Percentiles rank a stretch among this genome's conserved stretches.
Conservation (phyloP, 2,329 filamentous ascomycete genomes). For the Diplodia corticola region DNA sequence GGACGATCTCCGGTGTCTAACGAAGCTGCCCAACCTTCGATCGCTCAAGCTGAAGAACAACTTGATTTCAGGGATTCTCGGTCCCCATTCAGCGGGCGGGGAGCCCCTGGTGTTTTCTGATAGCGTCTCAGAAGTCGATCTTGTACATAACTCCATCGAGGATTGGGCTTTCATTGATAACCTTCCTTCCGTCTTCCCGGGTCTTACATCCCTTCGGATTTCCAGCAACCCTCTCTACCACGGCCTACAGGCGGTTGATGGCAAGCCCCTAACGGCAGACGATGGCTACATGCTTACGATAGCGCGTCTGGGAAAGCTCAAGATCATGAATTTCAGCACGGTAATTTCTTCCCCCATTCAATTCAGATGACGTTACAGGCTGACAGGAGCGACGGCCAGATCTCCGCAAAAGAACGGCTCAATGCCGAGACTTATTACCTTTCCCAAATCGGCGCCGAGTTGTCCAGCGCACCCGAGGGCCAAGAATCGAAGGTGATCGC, state of each 20-base stretch:
- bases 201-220: constrained; percentile 72
- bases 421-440: constrained; percentile 96
- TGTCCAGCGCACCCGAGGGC: constrained; percentile 60
- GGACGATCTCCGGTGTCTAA: constrained; percentile 59
- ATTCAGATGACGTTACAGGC: not conserved
- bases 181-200: constrained; percentile 68
- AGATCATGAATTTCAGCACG: constrained; percentile 67
- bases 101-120: constrained; percentile 22
- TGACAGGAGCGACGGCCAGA: constrained; percentile 32
- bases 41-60: constrained; percentile 71
- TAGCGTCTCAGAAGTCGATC: constrained; percentile 44
- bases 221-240: constrained; percentile 84
- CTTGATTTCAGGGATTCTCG: constrained; percentile 55
- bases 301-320: constrained; percentile 68
- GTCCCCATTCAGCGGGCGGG: constrained; percentile 21
- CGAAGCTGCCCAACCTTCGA: constrained; percentile 55
- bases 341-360: not conserved
- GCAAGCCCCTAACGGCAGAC: constrained; percentile 58
- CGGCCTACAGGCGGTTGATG: constrained; percentile 46
- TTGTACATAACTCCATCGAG: constrained; percentile 48
- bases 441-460: constrained; percentile 74
- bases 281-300: constrained; percentile 89
- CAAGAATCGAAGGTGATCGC: constrained; percentile 57
- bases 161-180: constrained; percentile 74
- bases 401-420: constrained; percentile 71